Conservation (phyloP, 2,329 filamentous ascomycete genomes). For the Aspergillus puulaauensis region DNA sequence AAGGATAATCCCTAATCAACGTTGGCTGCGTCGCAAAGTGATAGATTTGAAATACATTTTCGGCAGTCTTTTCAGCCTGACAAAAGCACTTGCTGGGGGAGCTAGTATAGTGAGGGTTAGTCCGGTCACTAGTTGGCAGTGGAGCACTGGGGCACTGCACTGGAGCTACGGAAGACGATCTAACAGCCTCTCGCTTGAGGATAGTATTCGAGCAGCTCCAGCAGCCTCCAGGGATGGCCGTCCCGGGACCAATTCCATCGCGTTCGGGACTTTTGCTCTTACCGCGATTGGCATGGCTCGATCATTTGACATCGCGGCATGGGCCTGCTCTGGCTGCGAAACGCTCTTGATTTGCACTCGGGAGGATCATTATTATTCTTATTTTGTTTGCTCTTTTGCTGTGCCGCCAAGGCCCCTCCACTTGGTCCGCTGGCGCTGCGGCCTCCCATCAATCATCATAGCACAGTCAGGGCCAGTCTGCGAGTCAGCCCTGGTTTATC, state of each 20-base stretch:
- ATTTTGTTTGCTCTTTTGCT: constrained; percentile 5
- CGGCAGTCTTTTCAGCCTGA: not conserved
- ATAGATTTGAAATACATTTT: constrained; percentile 4
- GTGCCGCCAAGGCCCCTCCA: not conserved
- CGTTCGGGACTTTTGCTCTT: constrained; percentile 10
- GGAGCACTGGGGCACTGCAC: not conserved
- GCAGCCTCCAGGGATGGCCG: constrained; percentile 6
- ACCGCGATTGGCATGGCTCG: not conserved
- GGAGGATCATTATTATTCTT: not conserved
- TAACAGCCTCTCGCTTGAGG: constrained; percentile 11
- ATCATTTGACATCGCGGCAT: not conserved
- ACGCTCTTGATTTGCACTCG: constrained; percentile 6
- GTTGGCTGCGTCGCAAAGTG: not conserved
- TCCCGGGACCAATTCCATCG: constrained; percentile 8
- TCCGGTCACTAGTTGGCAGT: constrained; percentile 12
- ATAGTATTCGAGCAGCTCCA: not conserved
- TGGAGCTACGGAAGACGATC: constrained; percentile 8
- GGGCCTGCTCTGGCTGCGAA: not conserved
- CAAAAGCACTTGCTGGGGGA: constrained; percentile 15
- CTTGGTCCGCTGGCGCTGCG: not conserved
- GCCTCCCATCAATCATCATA: no score
- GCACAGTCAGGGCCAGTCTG: not conserved
- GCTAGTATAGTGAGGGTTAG: constrained; percentile 9
- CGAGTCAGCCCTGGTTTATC: not conserved
- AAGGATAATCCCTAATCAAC: not conserved